Evolutionary conservation across 192 early-diverging fungal species (phyloP).

Genomic region (Coemansia nantahalensis): DNA sequence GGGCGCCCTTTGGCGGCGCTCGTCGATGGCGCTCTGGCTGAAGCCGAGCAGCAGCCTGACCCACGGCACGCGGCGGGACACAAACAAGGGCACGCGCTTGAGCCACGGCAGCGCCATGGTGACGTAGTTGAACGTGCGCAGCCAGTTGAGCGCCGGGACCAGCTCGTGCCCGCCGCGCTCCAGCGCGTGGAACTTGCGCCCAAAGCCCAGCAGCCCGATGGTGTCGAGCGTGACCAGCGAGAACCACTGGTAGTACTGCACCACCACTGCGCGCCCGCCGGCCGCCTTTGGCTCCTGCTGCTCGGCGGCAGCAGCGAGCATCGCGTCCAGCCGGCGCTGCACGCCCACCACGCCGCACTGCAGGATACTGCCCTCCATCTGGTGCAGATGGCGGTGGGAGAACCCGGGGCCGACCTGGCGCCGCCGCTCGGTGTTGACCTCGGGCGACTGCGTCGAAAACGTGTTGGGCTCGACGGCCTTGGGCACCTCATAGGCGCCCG

Average conservation of each 20-base stretch:
- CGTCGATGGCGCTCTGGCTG: conserved; percentile 17
- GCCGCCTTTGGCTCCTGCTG: not conserved
- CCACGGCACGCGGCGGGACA: conserved; percentile 10
- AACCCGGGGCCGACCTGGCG: conserved; percentile 39
- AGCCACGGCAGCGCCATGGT: conserved; percentile 45
- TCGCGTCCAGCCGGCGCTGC: conserved; percentile 7
- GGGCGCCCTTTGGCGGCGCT: not conserved
- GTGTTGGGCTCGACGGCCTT: conserved; percentile 20
- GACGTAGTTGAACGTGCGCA: conserved; percentile 33
- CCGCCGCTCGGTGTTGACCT: conserved; percentile 29
- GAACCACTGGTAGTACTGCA: conserved; percentile 34
- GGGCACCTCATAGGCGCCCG: conserved; percentile 36
- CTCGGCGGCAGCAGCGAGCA: not conserved
- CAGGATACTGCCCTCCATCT: conserved; percentile 26
- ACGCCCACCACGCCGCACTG: conserved; percentile 15
- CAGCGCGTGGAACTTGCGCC: conserved; percentile 20
- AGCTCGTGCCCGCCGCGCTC: conserved; percentile 22
- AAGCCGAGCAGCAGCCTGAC: conserved; percentile 14
- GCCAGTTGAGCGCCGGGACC: conserved; percentile 8
- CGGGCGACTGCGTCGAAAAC: conserved; percentile 37
- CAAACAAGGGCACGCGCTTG: conserved; percentile 13
- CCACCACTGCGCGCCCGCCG: not conserved
- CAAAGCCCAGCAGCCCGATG: conserved; percentile 42
- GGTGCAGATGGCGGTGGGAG: conserved; percentile 24
- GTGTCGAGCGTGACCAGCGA: conserved; percentile 35